A percentile compares a stretch with the other conserved stretches of the same genome.
These are phyloP conservation scores for Xerocomus amazonicus DNA, from an alignment of 1,284 basidiomycete species.

Conservation along the genomic window DNA sequence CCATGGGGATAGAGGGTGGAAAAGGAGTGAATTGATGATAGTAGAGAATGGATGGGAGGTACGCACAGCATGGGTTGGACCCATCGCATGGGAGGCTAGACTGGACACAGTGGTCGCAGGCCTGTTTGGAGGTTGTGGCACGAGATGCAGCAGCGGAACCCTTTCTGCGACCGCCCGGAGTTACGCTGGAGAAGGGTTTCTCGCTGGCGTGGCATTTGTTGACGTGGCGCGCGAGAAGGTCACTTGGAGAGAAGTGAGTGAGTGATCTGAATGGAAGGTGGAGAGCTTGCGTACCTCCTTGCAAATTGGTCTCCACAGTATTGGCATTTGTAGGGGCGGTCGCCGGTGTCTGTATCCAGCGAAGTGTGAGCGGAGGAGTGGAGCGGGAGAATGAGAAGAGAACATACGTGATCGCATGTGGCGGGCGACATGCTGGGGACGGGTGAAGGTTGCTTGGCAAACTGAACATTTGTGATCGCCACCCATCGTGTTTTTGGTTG, in stretches of 20 bases:
- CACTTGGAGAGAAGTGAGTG: conserved; percentile 42
- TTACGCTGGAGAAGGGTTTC: conserved; percentile 48
- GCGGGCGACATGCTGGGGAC: conserved; percentile 85
- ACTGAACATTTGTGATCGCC: conserved; percentile 77
- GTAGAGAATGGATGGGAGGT: conserved; percentile 6
- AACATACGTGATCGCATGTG: conserved; percentile 86
- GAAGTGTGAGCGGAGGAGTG: conserved; percentile 9
- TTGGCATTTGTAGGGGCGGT: conserved; percentile 87
- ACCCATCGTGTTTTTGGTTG: conserved; percentile 42
- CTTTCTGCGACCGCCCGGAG: conserved; percentile 42
- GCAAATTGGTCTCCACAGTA: conserved; percentile 89
- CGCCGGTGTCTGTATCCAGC: conserved; percentile 71
- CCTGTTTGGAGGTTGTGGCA: conserved; percentile 74
- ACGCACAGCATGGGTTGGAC: conserved; percentile 73
- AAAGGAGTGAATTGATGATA: conserved; percentile 1
- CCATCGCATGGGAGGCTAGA: conserved; percentile 79
- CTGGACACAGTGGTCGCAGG: conserved; percentile 85
- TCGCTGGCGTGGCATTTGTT: conserved; percentile 86
- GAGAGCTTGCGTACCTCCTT: conserved; percentile 54
- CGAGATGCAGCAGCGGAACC: conserved; percentile 59
- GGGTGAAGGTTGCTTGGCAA: conserved; percentile 83
- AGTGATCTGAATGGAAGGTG: background rate
- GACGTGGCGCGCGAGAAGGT: conserved; percentile 82
- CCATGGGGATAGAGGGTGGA: background rate
- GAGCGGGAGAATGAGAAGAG: conserved; percentile 24